Percentiles rank a stretch among this genome's conserved stretches.
Conservation (phyloP, 2,329 filamentous ascomycete species). For the Aspergillaceae sp. region DNA sequence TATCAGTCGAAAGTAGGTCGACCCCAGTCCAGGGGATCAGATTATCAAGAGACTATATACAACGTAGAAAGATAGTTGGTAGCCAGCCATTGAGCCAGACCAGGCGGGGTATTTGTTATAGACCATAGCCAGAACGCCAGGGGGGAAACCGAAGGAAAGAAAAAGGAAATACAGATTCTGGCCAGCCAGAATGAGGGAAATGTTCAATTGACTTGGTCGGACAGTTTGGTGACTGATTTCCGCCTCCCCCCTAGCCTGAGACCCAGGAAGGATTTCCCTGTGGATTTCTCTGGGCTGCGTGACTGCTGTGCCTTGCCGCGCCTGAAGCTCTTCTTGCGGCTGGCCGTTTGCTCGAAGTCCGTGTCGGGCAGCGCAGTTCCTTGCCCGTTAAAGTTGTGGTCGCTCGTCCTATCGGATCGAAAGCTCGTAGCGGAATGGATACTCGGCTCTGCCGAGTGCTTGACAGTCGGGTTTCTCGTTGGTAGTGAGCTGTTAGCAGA, state of each 20-base stretch:
- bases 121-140: too few species aligned
- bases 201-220: background rate
- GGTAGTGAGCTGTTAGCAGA: constrained; percentile 14
- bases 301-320: constrained; percentile 7
- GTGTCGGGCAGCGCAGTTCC: constrained; percentile 6
- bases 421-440: constrained; percentile 22
- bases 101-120: too few species aligned
- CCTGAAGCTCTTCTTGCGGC: constrained; percentile 13
- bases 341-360: background rate
- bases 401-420: constrained; percentile 19
- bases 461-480: constrained; percentile 19
- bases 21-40: too few species aligned
- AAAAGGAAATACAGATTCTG: too few species aligned
- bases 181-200: too few species aligned
- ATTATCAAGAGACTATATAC: too few species aligned
- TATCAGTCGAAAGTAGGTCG: too few species aligned
- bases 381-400: constrained; percentile 4
- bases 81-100: too few species aligned
- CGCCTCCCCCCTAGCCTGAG: constrained; percentile 14
- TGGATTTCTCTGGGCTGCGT: constrained; percentile 6
- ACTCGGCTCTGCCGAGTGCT: constrained; percentile 18
- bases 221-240: constrained; percentile 11
- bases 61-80: too few species aligned
- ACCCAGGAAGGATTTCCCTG: constrained; percentile 15
- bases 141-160: too few species aligned